Percentiles rank a stretch among this genome's conserved stretches.
These are phyloP conservation scores for Trypanosoma grayi DNA, from an alignment of 208 protist genomes.

Conservation along the genomic window DNA sequence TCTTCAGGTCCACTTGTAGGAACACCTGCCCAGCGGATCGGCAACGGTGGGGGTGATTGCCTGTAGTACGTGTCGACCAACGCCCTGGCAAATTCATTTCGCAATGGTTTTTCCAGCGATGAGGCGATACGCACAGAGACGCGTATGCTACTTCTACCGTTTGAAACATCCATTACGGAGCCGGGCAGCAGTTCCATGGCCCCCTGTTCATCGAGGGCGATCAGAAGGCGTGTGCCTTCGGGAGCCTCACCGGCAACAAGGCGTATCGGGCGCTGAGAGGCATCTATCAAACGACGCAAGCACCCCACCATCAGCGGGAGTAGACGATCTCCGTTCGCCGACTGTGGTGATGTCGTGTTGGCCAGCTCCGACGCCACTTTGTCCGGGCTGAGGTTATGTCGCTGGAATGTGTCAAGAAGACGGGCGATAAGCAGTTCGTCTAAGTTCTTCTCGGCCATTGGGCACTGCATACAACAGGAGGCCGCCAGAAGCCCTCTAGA, in stretches of 20 bases:
- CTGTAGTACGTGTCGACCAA: slow-evolving; percentile 17
- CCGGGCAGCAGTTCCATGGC: not conserved
- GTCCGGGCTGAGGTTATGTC: slow-evolving; percentile 37
- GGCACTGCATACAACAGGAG: slow-evolving; percentile 41
- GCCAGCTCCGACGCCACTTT: slow-evolving; percentile 45
- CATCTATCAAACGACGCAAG: slow-evolving; percentile 27
- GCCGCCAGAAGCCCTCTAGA: slow-evolving; percentile 38
- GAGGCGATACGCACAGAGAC: not conserved
- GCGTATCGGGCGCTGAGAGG: not conserved
- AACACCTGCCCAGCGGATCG: slow-evolving; percentile 15
- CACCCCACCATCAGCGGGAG: slow-evolving; percentile 53
- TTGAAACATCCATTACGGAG: not conserved
- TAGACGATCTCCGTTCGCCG: slow-evolving; percentile 41
- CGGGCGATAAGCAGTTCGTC: slow-evolving; percentile 55
- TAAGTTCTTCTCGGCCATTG: slow-evolving; percentile 18
- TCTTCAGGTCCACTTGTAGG: slow-evolving; percentile 22
- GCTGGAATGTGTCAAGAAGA: slow-evolving; percentile 66
- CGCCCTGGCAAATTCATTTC: slow-evolving; percentile 13
- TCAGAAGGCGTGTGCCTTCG: slow-evolving; percentile 4
- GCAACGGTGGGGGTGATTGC: slow-evolving; percentile 6
- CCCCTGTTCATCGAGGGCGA: slow-evolving; percentile 5
- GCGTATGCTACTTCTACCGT: slow-evolving; percentile 7
- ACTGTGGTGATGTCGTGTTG: slow-evolving; percentile 24
- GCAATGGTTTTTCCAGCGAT: not conserved
- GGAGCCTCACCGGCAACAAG: not conserved